A percentile compares a stretch with the other conserved stretches of the same genome.
Conservation (phyloP, 805 yeast species). For the Pichia pseudocactophila region DNA sequence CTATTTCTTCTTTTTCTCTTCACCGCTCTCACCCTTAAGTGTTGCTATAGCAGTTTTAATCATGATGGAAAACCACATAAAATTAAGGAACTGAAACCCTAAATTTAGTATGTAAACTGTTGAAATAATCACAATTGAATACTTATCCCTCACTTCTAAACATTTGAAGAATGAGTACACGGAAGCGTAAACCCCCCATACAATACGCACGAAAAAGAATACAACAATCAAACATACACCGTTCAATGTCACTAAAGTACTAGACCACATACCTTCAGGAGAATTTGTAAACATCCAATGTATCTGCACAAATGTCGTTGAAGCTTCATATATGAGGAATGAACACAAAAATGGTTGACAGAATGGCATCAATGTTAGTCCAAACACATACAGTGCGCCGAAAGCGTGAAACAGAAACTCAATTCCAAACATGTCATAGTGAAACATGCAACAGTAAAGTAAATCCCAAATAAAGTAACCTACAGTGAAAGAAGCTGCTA, state of each 20-base stretch:
- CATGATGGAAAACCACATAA: constrained; percentile 89
- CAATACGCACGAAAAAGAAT: constrained; percentile 70
- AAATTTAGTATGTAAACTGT: constrained; percentile 49
- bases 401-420: constrained; percentile 79
- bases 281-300: constrained; percentile 85
- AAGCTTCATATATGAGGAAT: constrained; percentile 76
- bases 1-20: background rate
- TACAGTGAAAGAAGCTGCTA: constrained; percentile 59
- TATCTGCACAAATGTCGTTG: constrained; percentile 90
- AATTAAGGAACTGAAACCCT: constrained; percentile 57
- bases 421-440: constrained; percentile 63
- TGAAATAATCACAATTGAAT: constrained; percentile 40
- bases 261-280: constrained; percentile 58
- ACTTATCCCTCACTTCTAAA: constrained; percentile 32
- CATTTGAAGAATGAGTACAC: constrained; percentile 39
- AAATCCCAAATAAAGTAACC: constrained; percentile 95
- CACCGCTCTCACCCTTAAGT: background rate
- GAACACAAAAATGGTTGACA: constrained; percentile 75
- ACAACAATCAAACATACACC: constrained; percentile 61
- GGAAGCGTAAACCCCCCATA: constrained; percentile 83
- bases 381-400: constrained; percentile 71
- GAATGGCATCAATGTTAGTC: constrained; percentile 57
- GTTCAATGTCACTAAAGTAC: constrained; percentile 47
- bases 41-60: constrained; percentile 42
- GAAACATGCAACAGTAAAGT: constrained; percentile 48